Percentiles rank a stretch among this genome's conserved stretches.
phyloP scores from a whole-genome alignment of 768 basidiomycete genomes.

The Sporobolomyces roseus region DNA sequence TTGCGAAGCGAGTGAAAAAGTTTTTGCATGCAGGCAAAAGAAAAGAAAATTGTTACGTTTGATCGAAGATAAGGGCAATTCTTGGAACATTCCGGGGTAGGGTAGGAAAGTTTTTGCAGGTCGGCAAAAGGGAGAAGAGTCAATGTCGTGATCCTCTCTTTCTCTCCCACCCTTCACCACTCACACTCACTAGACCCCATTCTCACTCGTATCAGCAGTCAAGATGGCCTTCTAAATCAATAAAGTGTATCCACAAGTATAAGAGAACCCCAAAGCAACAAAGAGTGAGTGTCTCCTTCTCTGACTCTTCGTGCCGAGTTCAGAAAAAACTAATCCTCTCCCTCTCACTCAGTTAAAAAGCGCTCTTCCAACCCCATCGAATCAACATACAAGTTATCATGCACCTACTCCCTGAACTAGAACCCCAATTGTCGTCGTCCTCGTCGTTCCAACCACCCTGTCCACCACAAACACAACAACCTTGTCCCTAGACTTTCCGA shows the following conservation, averaged over 20 bases:
- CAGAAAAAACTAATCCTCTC: not conserved
- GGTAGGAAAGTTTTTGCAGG: not conserved
- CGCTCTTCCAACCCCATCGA: not conserved
- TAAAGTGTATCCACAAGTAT: not conserved
- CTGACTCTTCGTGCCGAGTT: too few relatives aligned
- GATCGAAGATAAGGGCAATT: too few relatives aligned
- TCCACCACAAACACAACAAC: not conserved
- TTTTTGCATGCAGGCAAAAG: too few relatives aligned
- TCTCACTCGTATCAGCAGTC: not conserved
- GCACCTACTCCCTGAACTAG: constrained; percentile 2
- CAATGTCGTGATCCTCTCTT: not conserved
- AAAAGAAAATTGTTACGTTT: too few relatives aligned
- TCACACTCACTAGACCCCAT: constrained; percentile 19
- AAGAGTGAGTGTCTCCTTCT: too few relatives aligned
- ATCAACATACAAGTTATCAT: not conserved
- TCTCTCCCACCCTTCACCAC: constrained; percentile 11
- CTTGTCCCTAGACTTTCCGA: too few relatives aligned
- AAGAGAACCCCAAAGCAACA: not conserved
- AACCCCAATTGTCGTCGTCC: constrained; percentile 5
- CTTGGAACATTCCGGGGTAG: too few relatives aligned
- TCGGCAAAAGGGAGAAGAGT: not conserved
- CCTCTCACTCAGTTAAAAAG: not conserved
- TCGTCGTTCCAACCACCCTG: not conserved
- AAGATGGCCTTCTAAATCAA: constrained; percentile 27
- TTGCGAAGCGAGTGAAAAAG: too few relatives aligned